Evolutionary conservation across 352 stramenopile genomes (phyloP).

Genomic region (Hyaloperonospora brassicae): DNA sequence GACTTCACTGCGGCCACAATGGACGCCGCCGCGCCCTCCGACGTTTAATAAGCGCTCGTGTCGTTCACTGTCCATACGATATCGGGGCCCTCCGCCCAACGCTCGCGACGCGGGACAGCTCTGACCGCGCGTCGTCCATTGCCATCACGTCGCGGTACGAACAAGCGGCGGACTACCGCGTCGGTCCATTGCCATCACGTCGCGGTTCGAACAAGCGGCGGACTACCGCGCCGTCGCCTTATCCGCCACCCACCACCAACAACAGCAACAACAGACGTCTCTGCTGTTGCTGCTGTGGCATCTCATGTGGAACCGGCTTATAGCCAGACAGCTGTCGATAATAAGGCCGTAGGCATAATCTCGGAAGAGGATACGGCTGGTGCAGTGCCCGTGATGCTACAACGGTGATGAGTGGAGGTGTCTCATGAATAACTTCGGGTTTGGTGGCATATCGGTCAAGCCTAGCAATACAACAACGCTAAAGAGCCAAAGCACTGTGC

Average conservation of each 20-base stretch:
- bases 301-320: neutral
- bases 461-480: conserved; percentile 11
- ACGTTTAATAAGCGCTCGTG: no score
- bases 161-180: conserved; percentile 32
- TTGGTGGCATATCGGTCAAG: conserved; percentile 64
- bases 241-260: no score
- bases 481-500: conserved; percentile 13
- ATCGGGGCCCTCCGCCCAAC: no score
- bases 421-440: conserved; percentile 55
- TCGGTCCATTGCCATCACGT: conserved; percentile 47
- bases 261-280: neutral
- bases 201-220: no score
- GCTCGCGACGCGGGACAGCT: no score
- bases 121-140: no score
- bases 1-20: no score
- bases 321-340: neutral
- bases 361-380: conserved; percentile 8
- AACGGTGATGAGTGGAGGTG: conserved; percentile 6
- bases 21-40: no score
- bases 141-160: no score
- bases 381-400: conserved; percentile 10
- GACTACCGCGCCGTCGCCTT: no score
- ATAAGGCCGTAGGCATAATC: neutral
- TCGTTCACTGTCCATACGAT: no score
- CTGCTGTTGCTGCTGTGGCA: neutral